Evolutionary conservation across 1,284 basidiomycete genomes (phyloP), one percentile per base, ranked within the genome.

Genomic region (Apiotrichum porosum): DNA sequence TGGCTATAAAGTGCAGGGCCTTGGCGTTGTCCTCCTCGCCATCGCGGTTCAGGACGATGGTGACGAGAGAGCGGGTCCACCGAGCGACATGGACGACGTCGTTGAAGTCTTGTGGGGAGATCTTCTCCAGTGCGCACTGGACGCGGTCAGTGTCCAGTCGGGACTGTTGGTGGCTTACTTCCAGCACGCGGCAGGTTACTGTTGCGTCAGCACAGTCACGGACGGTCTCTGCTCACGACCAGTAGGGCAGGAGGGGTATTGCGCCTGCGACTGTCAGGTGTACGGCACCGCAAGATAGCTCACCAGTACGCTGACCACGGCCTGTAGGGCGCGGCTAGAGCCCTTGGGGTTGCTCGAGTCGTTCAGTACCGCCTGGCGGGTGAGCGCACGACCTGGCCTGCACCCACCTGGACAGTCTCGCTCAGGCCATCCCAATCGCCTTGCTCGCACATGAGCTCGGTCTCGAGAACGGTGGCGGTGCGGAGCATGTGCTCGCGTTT

Each of bases 361-460:
- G n/a, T n/a, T n/a, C n/a, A n/a, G n/a, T n/a, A n/a, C n/a, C n/a
- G n/a, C n/a, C n/a, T n/a, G n/a, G n/a, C n/a, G n/a, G n/a, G n/a
- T n/a, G n/a, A n/a, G n/a, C n/a, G n/a, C n/a, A n/a, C n/a, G n/a
- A n/a, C n/a, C n/a, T n/a, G n/a, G n/a, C n/a, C n/a, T n/a, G n/a
- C n/a, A 22, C 47, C 8, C 22, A 53, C 51, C 38, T 39, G 22
- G 24, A 42, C 3, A 2, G 12, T 19, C 10, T 6, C 15, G 15
- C 36, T 32, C 10, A 53, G 21, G 2, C 3, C 23, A 4, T 31
- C 26, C 51, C 51, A 53, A 22, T 46, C 28, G 10, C 40, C 23
- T 15, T 37, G 31, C 40, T 49, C 51, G 42, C 51, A 53, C 24
- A 49, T 23, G 3, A 53, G 30, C 42, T 49, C 47, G 0, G 37